Evolutionary conservation across 352 stramenopile species (phyloP).

Genomic region (Globisporangium cystogenes): DNA sequence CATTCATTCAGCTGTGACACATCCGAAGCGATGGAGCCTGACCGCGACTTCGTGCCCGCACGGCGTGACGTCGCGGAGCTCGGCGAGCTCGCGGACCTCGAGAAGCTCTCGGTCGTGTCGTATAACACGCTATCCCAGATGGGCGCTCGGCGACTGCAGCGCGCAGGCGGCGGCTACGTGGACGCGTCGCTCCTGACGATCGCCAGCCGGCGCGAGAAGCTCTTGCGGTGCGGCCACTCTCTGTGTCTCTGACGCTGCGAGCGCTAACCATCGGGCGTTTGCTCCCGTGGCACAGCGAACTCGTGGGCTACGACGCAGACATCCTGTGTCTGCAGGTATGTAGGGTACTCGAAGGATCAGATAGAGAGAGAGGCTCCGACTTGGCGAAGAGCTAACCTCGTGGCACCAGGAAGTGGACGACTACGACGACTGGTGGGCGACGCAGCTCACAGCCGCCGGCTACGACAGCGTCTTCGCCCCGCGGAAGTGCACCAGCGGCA

Average conservation of each 20-base stretch:
- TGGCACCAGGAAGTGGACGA: slow-evolving; percentile 69
- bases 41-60: slow-evolving; percentile 44
- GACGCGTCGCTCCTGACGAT: slow-evolving; percentile 47
- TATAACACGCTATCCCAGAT: slow-evolving; percentile 86
- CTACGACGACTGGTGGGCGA: slow-evolving; percentile 83
- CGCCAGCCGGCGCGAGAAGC: slow-evolving; percentile 35
- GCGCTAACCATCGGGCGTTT: background rate
- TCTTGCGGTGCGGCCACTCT: slow-evolving; percentile 32
- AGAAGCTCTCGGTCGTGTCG: slow-evolving; percentile 63
- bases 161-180: slow-evolving; percentile 45
- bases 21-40: background rate
- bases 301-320: slow-evolving; percentile 73
- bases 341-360: no score
- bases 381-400: background rate
- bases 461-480: slow-evolving; percentile 82
- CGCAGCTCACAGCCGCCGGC: slow-evolving; percentile 44
- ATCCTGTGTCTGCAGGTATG: slow-evolving; percentile 77
- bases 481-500: slow-evolving; percentile 9
- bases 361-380: background rate
- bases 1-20: no score
- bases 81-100: slow-evolving; percentile 31
- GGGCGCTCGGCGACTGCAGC: slow-evolving; percentile 44
- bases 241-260: background rate
- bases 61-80: slow-evolving; percentile 34
- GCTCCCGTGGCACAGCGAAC: slow-evolving; percentile 32